Conservation (phyloP, 176 grass and related monocot genomes). For the Oryza meridionalis region DNA sequence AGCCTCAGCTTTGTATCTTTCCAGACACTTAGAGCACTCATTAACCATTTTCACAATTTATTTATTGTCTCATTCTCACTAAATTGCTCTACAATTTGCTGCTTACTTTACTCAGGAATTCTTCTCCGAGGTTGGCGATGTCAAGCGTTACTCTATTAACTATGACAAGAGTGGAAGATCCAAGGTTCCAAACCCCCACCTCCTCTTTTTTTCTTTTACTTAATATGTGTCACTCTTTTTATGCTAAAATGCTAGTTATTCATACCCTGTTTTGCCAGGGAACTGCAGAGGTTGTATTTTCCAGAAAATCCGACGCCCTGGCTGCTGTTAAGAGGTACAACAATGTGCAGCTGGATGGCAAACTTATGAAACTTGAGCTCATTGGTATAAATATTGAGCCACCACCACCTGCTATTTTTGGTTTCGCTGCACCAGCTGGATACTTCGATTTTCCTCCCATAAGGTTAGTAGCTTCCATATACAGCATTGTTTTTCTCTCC, state of each 20-base stretch:
- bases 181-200: slow-evolving; percentile 39
- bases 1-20: neutral
- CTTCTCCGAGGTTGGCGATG: slow-evolving; percentile 60
- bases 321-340: slow-evolving; percentile 76
- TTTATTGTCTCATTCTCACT: neutral
- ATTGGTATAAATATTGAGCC: slow-evolving; percentile 50
- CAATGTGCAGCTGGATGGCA: slow-evolving; percentile 69
- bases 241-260: neutral
- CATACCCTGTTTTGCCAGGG: slow-evolving; percentile 45
- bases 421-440: slow-evolving; percentile 24
- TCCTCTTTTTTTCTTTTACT: neutral
- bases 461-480: slow-evolving; percentile 38
- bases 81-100: slow-evolving; percentile 22
- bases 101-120: slow-evolving; percentile 41
- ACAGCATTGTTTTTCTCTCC: too few species aligned
- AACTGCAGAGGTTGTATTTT: slow-evolving; percentile 74
- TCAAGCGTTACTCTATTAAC: slow-evolving; percentile 64
- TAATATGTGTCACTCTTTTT: neutral
- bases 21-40: neutral
- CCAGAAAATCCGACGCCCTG: slow-evolving; percentile 56
- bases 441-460: slow-evolving; percentile 43
- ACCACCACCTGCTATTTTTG: slow-evolving; percentile 16
- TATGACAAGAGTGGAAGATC: slow-evolving; percentile 77
- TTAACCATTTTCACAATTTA: neutral
- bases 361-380: slow-evolving; percentile 72